Evolutionary conservation across 139 green algal species (phyloP), one percentile per base, ranked within the genome.

Genomic region (Astrephomene gubernaculifera): DNA sequence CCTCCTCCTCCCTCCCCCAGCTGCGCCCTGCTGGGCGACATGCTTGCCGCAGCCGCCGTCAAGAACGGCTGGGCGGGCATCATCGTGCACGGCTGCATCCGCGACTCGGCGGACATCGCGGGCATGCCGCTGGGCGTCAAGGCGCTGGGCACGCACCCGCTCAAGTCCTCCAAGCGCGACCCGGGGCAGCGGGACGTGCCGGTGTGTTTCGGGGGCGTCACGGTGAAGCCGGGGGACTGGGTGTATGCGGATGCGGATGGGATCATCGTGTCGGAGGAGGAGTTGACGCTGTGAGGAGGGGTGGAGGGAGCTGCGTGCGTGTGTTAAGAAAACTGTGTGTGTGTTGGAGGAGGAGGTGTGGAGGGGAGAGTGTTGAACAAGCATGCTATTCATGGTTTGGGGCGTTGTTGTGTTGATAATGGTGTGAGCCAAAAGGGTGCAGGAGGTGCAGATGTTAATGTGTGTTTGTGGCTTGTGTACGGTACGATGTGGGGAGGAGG

Each of bases 61-160:
- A 95, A 95, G 64, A 99, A 99, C 78, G 96, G 97, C 33, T 99
- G 97, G 97, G 91, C 96, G 89, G 95, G 97, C 67, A 95, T 99
- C 86, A 94, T 99, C 80, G 92, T 99, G 65, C 93, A 98, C 84
- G 97, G 97, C 61, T 99, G 95, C 94, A 96, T 99, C 61, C 87
- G 97, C 35, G 97, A 99, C 92, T 95, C 91, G 7, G 94, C 92
- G 22, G 95, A 98, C 91, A 97, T 99, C 53, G 87, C 38, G 91
- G 90, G 74, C 27, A 96, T 98, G 95, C 74, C 85, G 0, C 73
- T 99, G 65, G 95, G 96, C 10, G 96, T 99, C 21, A 98, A 98
- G 82, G 96, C 96, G 2, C 88, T 98, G 24, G 91, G 73, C 76
- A 97, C 96, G 3, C 94, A 97, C 91, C 96, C 96, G 1, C 87